Evolutionary conservation across 257 asterid species (phyloP).

Genomic region (Asclepias syriaca): DNA sequence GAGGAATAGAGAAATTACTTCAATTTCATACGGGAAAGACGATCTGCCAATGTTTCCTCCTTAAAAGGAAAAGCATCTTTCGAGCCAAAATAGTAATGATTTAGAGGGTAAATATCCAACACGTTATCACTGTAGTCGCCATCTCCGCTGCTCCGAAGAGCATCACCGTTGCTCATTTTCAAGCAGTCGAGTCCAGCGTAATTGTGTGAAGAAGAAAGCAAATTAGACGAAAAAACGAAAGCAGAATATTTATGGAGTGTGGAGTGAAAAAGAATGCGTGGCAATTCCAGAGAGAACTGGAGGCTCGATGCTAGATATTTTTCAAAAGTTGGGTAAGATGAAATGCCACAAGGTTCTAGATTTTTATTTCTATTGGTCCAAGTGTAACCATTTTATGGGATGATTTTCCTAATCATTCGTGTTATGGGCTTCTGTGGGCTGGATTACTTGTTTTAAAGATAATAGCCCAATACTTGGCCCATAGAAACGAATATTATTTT

Average conservation of each 20-base stretch:
- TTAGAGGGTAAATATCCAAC: conserved; percentile 70
- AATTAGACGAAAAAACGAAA: background rate
- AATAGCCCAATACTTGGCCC: too few relatives aligned
- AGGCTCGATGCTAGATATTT: conserved; percentile 3
- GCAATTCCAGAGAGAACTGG: conserved; percentile 25
- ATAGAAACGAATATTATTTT: too few relatives aligned
- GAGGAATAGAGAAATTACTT: conserved; percentile 34
- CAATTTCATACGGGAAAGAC: conserved; percentile 62
- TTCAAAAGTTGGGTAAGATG: background rate
- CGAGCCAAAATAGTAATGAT: conserved; percentile 79
- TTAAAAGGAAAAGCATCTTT: conserved; percentile 36
- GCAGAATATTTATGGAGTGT: too few relatives aligned
- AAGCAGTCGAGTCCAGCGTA: background rate
- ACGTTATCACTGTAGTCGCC: conserved; percentile 13
- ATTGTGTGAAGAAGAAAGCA: background rate
- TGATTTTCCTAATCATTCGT: background rate
- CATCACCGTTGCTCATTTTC: conserved; percentile 30
- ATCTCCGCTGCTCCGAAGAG: conserved; percentile 1
- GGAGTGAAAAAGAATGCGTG: conserved; percentile 21
- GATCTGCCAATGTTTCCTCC: conserved; percentile 58
- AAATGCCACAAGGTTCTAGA: background rate
- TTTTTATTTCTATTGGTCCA: background rate
- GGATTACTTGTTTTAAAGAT: background rate
- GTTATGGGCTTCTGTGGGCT: background rate
- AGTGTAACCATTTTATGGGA: background rate